Evolutionary conservation across 495 filamentous ascomycete genomes (phyloP).

Genomic region (Cairneyella variabilis): DNA sequence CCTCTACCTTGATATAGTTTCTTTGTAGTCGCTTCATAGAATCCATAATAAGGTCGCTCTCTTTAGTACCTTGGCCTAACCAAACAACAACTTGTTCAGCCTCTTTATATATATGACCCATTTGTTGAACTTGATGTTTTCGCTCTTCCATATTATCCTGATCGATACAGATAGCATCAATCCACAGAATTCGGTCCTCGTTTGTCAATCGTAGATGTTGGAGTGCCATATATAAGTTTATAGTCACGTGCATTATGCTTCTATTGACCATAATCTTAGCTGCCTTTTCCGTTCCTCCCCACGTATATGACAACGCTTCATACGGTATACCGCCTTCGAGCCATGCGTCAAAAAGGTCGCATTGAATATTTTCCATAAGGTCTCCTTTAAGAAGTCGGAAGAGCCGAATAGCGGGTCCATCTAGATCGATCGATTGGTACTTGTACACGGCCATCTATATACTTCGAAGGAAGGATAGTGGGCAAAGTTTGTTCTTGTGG

Average conservation of each 20-base stretch:
- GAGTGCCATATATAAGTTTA: conserved; percentile 16
- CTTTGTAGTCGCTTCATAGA: conserved; percentile 1
- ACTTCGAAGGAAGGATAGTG: too few relatives aligned
- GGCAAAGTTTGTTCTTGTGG: too few relatives aligned
- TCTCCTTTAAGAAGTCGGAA: conserved; percentile 3
- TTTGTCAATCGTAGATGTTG: conserved; percentile 6
- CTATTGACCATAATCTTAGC: conserved; percentile 8
- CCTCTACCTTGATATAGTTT: neutral
- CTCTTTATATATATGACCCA: conserved; percentile 15
- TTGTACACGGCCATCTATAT: conserved; percentile 14
- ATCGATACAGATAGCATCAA: too few relatives aligned
- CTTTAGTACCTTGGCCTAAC: conserved; percentile 4
- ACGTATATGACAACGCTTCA: too few relatives aligned
- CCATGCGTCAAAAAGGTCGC: conserved; percentile 14
- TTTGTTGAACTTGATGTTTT: conserved; percentile 21
- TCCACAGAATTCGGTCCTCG: conserved; percentile 17
- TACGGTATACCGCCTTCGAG: conserved; percentile 2
- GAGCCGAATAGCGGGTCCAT: neutral
- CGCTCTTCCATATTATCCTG: conserved; percentile 16
- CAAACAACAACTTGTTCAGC: conserved; percentile 17
- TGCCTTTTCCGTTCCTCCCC: neutral
- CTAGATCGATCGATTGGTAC: neutral
- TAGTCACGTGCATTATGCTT: conserved; percentile 6
- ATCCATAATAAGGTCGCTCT: conserved; percentile 12
- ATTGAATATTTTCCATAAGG: neutral